Evolutionary conservation across 1,139 yeast species (phyloP).

Genomic region (Meyerozyma athensensis): DNA sequence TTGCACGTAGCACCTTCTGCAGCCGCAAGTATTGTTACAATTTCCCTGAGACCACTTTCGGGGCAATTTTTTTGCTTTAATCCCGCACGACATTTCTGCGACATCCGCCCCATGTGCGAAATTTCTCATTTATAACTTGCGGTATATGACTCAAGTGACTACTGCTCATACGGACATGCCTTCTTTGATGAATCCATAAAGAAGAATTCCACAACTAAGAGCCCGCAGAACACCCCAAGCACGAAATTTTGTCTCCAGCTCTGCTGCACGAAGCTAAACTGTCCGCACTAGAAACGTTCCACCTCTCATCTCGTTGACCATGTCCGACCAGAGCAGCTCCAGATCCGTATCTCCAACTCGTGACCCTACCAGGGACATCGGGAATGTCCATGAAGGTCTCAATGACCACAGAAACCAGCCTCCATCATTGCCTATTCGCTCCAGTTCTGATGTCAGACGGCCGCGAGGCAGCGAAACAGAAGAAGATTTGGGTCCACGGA

Average conservation of each 20-base stretch:
- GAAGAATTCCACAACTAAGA: background rate
- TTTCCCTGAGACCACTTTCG: no score
- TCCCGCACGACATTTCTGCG: background rate
- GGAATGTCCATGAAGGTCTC: conserved; percentile 44
- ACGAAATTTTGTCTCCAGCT: no score
- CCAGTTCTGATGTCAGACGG: conserved; percentile 8
- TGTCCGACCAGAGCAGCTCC: conserved; percentile 47
- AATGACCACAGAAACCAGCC: conserved; percentile 57
- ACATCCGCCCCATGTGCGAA: conserved; percentile 4
- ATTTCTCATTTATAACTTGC: background rate
- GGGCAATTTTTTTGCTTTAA: no score
- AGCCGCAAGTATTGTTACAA: no score
- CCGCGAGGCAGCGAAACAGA: conserved; percentile 12
- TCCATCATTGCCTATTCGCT: conserved; percentile 36
- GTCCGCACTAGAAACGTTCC: no score
- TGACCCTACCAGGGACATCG: conserved; percentile 26
- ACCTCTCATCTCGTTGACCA: conserved; percentile 10
- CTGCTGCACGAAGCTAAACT: no score
- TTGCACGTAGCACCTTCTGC: no score
- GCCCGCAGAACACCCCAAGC: background rate
- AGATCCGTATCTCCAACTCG: conserved; percentile 32
- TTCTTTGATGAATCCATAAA: background rate
- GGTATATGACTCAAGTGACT: background rate
- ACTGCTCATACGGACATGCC: background rate
- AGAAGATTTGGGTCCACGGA: conserved; percentile 6